Evolutionary conservation across 2,329 filamentous ascomycete genomes (phyloP), one percentile per base, ranked within the genome.

Genomic region (Clonostachys rosea): DNA sequence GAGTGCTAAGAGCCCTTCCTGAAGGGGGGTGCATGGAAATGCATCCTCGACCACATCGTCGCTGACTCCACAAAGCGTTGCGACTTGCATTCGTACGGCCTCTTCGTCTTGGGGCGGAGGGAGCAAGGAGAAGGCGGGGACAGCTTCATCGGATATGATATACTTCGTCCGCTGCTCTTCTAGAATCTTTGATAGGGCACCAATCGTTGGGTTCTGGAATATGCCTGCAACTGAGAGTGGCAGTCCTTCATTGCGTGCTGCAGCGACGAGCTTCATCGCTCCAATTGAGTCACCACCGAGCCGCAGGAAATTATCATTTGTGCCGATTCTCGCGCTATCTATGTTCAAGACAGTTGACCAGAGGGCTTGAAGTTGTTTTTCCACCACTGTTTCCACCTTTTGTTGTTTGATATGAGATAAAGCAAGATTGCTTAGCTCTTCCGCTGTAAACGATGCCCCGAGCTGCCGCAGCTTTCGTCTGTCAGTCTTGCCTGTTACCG

Each of bases 241-340:
- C 6, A 76, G 52, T 7, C 63, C 63, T n/a, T 58, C 55, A 3
- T 61, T 62, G 45, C 70, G 63, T 5, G 73, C 69, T 14, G 64
- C 61, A 2, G 71, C 65, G 2, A 75, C 71, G 4, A 78, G 62
- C 44, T 63, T 70, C 74, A 79, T 78, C 2, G 74, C 74, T n/a
- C 66, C 63, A 5, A 78, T 62, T 0, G 77, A 81, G 57, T 80
- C 76, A 17, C 78, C 78, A 2, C 78, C 78, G 0, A 49, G 37
- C 7, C 39, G 18, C 34, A 53, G 48, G 47, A 53, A 51, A 40
- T 36, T 46, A 18, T 45, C 44, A 18, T 51, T 43, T n/a, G 39
- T 13, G 10, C 49, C 47, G 13, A 53, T 47, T 2, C 12, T 59
- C 6, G 70, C 64, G 35, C 68, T 58, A 1, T 58, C 49, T 1